A percentile compares a stretch with the other conserved stretches of the same genome.
Conservation (phyloP, 495 filamentous ascomycete species). For the Penicillium silybi region DNA sequence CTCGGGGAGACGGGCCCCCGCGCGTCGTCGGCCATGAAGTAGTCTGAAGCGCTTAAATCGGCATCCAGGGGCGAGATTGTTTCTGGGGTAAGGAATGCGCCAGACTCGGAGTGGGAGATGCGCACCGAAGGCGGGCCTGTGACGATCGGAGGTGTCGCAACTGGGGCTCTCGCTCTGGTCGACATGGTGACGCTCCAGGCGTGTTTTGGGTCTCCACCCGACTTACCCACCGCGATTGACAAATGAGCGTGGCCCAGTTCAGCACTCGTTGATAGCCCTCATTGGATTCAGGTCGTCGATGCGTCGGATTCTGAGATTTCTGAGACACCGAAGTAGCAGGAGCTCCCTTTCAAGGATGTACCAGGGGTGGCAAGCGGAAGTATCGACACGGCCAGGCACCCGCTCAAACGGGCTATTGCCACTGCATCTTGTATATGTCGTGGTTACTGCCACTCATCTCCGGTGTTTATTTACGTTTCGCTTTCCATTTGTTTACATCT, state of each 20-base stretch:
- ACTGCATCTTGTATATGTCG: neutral
- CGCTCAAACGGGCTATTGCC: neutral
- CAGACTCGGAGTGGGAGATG: slow-evolving; percentile 29
- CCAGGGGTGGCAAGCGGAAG: neutral
- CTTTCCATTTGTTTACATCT: too few relatives aligned
- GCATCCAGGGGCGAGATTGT: slow-evolving; percentile 36
- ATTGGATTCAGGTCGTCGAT: slow-evolving; percentile 1
- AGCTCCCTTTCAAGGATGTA: neutral
- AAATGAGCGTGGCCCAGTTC: slow-evolving; percentile 9
- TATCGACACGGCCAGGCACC: slow-evolving; percentile 10
- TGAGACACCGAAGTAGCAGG: neutral
- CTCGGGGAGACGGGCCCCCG: slow-evolving; percentile 26
- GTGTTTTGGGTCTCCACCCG: slow-evolving; percentile 35
- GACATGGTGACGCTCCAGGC: slow-evolving; percentile 36
- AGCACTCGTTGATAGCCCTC: slow-evolving; percentile 2
- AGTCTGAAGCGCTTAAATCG: slow-evolving; percentile 28
- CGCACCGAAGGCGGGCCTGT: slow-evolving; percentile 21
- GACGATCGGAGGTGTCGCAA: slow-evolving; percentile 24
- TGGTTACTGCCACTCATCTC: neutral
- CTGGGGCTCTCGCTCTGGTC: slow-evolving; percentile 23
- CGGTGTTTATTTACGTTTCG: neutral
- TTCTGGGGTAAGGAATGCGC: slow-evolving; percentile 32
- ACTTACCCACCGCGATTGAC: slow-evolving; percentile 18
- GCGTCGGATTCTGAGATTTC: neutral
- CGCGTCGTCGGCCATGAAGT: slow-evolving; percentile 38